These are phyloP conservation scores for Rhodofomes roseus DNA, from an alignment of 1,284 basidiomycete species.

Conservation along the genomic window DNA sequence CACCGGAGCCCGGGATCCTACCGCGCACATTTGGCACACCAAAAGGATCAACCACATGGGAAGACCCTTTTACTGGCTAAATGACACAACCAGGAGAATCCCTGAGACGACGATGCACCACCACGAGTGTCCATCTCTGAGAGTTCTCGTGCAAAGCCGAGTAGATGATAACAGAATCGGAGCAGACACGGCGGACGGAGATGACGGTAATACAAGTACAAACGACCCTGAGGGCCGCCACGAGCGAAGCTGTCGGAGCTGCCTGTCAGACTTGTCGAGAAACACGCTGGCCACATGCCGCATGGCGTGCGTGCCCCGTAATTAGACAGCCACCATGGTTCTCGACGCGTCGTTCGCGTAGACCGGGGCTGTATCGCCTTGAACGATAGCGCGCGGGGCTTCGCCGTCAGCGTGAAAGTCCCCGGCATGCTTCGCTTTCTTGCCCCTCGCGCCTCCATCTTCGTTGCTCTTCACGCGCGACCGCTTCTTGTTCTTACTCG, in stretches of 20 bases:
- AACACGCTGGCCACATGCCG: not conserved
- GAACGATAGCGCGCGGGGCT: slow-evolving; percentile 4
- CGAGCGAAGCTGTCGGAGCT: not conserved
- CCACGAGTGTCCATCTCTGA: not conserved
- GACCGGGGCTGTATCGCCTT: slow-evolving; percentile 1
- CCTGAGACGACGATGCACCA: not conserved
- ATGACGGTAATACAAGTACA: not conserved
- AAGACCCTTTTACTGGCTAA: slow-evolving; percentile 8
- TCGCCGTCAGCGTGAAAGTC: slow-evolving; percentile 12
- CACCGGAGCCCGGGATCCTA: slow-evolving; percentile 1
- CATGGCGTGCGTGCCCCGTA: not conserved
- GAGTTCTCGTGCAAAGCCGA: slow-evolving; percentile 1
- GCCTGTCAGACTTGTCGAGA: slow-evolving; percentile 1
- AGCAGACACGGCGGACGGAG: not conserved
- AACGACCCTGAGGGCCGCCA: not conserved
- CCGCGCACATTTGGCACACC: slow-evolving; percentile 4
- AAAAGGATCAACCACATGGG: slow-evolving; percentile 2
- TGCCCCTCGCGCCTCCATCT: slow-evolving; percentile 26
- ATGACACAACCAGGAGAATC: slow-evolving; percentile 3
- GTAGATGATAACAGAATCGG: not conserved
- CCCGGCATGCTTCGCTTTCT: slow-evolving; percentile 30
- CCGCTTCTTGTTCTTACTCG: slow-evolving; percentile 22
- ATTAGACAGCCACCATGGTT: slow-evolving; percentile 8
- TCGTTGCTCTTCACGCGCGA: slow-evolving; percentile 26
- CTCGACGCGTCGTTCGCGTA: slow-evolving; percentile 4